Percentiles rank a stretch among this genome's conserved stretches.
These are phyloP conservation scores for Ophiocordyceps camponoti-rufipedis DNA, from an alignment of 2,329 filamentous ascomycete genomes.

Conservation along the genomic window DNA sequence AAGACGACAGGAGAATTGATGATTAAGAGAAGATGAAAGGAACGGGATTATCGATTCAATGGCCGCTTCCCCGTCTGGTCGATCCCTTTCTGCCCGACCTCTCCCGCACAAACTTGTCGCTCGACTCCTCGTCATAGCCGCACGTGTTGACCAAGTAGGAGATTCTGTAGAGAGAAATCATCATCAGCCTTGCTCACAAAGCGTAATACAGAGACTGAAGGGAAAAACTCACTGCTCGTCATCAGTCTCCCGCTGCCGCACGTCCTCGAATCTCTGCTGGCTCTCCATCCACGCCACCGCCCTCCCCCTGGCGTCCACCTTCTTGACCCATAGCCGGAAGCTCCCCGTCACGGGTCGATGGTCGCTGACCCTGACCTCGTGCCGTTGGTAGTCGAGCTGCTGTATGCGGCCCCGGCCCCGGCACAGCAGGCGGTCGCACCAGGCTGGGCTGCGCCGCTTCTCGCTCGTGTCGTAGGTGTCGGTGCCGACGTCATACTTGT, in stretches of 20 bases:
- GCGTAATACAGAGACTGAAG: neutral
- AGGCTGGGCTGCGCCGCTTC: conserved; percentile 84
- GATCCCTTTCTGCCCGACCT: conserved; percentile 6
- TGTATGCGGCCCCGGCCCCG: conserved; percentile 65
- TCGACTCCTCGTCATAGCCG: conserved; percentile 35
- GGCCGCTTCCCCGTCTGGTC: neutral
- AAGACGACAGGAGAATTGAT: too few relatives aligned
- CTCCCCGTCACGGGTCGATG: conserved; percentile 79
- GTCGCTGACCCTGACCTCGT: conserved; percentile 82
- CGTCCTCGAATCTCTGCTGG: conserved; percentile 54
- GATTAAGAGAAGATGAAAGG: too few relatives aligned
- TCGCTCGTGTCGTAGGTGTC: conserved; percentile 90
- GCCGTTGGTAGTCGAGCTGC: conserved; percentile 72
- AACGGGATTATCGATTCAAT: neutral
- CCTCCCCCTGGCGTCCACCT: conserved; percentile 49
- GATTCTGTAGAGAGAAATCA: conserved; percentile 16
- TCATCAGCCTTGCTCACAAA: neutral
- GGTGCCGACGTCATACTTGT: conserved; percentile 95
- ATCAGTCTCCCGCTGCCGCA: conserved; percentile 47
- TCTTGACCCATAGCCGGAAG: conserved; percentile 75
- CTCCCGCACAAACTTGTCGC: conserved; percentile 26
- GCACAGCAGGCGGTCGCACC: conserved; percentile 91
- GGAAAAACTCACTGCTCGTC: conserved; percentile 55
- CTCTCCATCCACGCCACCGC: conserved; percentile 52
- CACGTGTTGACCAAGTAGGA: conserved; percentile 31